Percentiles rank a stretch among this genome's conserved stretches.
phyloP scores from a whole-genome alignment of 352 stramenopile genomes.

The Phytophthora gonapodyides region DNA sequence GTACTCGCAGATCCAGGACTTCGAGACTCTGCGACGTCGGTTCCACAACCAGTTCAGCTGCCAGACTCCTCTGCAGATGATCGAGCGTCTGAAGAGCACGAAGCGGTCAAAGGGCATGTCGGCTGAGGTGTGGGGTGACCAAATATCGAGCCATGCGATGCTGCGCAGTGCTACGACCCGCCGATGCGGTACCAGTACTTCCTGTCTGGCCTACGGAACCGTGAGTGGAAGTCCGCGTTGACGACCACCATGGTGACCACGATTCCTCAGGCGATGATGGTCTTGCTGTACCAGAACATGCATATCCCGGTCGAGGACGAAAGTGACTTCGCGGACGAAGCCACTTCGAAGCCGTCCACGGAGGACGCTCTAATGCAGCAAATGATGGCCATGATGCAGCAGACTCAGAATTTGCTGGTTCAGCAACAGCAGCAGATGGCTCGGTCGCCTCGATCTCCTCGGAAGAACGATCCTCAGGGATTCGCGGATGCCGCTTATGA shows the following conservation, averaged over 20 bases:
- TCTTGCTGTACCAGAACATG: not conserved
- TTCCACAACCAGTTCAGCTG: slow-evolving; percentile 8
- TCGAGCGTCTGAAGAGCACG: not conserved
- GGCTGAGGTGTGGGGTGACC: slow-evolving; percentile 1
- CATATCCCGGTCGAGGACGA: not conserved
- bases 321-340: not conserved
- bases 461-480: no score
- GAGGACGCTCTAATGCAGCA: not conserved
- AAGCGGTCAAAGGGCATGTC: not conserved
- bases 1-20: slow-evolving; percentile 6
- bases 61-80: not conserved
- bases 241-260: not conserved
- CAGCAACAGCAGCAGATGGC: not conserved
- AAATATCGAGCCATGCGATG: not conserved
- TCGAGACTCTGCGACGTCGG: not conserved
- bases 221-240: not conserved
- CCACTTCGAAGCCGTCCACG: not conserved
- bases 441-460: not conserved
- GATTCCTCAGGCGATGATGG: not conserved
- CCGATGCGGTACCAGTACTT: slow-evolving; percentile 10
- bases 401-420: not conserved
- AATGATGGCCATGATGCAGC: not conserved
- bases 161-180: not conserved
- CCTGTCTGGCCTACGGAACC: not conserved
- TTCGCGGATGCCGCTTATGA: not conserved